A percentile compares a stretch with the other conserved stretches of the same genome.
Evolutionary conservation across 192 early-diverging fungal genomes (phyloP).

Genomic region (Endogone sp.): DNA sequence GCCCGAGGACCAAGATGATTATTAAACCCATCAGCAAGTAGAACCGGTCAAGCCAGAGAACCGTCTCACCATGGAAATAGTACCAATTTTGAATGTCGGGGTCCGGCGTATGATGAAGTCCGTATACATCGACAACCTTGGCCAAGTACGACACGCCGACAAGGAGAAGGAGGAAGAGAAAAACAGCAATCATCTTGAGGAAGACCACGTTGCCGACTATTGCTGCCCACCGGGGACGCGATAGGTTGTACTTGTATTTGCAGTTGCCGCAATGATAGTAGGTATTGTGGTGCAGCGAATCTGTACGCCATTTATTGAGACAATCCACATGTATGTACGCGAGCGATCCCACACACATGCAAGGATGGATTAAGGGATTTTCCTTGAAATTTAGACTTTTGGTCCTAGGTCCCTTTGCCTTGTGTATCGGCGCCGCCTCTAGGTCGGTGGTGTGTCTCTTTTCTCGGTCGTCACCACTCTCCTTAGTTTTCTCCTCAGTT

Average conservation of each 20-base stretch:
- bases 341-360: background rate
- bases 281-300: background rate
- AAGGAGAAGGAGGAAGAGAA: background rate
- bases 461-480: too few species aligned
- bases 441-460: too few species aligned
- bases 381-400: too few species aligned
- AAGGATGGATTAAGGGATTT: constrained; percentile 1
- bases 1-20: background rate
- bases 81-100: background rate
- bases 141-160: background rate
- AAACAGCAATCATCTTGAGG: background rate
- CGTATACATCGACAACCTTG: background rate
- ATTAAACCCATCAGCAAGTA: background rate
- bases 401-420: too few species aligned
- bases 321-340: background rate
- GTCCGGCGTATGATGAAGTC: background rate
- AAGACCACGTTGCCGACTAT: background rate
- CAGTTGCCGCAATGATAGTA: background rate
- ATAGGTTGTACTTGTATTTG: background rate
- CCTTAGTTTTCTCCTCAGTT: too few species aligned
- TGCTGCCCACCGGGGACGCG: background rate
- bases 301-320: background rate
- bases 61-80: background rate
- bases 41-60: background rate
- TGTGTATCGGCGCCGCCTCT: too few species aligned